Base-by-base conservation (phyloP, 1,284 basidiomycete species). In the Malassezia yamatoensis region DNA sequence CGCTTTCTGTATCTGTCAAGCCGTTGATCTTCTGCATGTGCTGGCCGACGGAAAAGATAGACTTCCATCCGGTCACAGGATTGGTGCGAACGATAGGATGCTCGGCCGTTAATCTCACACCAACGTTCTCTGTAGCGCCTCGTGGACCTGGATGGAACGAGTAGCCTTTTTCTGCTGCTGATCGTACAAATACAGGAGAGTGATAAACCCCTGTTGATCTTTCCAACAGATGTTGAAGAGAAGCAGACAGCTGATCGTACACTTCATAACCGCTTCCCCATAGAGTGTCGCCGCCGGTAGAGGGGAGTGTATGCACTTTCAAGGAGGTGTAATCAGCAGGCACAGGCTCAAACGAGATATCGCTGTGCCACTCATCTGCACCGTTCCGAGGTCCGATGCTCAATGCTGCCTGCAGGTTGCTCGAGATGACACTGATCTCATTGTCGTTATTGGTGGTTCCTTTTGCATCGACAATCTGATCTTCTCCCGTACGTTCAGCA, bases 291-390 rank as follows among this genome's bases (percentile, higher is more conserved):
- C 54, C 60, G 4, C 58, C 60, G 5, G 59, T 48, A 11, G 34
- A 21, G 8, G 61, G 61, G 13, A 61, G 33, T 5, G 53, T 64
- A 49, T 61, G 57, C 51, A 75, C 66, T 15, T 67, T 63, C 8
- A 73, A 46, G 35, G 68, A 60, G 2, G 70, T 66, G 55, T 83
- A 86, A 68, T 85, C 83, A 0, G 82, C 80, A 0, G 85, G 84
- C 1, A 83, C 78, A 6, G 75, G 77, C 70, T 87, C 85, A 63
- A 86, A 87, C 0, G 83, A 83, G 64, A 86, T 83, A 71, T 87
- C 84, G 0, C 81, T 53, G 51, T 61, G 59, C 55, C 54, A 58
- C 35, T 61, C 59, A 13, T 55, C 40, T 2, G 51, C 55, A 24
- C 46, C 41, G 2, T 37, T 42, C 37, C 51, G 54, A 10, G 32